These are phyloP conservation scores for Eimeria tenella DNA, from an alignment of 169 alveolate genomes.

Conservation along the genomic window DNA sequence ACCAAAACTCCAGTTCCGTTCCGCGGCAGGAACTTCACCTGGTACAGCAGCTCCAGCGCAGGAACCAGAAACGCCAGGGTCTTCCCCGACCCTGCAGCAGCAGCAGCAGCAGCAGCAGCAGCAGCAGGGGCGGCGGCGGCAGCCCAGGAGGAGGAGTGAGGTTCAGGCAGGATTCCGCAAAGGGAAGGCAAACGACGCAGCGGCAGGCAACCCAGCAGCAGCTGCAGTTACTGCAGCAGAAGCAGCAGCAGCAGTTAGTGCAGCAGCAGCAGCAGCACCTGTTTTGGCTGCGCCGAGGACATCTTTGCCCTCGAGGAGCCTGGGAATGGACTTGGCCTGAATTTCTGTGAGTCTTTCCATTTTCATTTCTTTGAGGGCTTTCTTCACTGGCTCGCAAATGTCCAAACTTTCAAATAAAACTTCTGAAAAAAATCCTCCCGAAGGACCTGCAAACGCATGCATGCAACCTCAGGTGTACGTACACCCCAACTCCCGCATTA, in stretches of 20 bases:
- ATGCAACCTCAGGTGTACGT: background rate
- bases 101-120: background rate
- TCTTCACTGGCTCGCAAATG: conserved; percentile 94
- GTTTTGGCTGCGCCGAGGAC: conserved; percentile 98
- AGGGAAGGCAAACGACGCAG: conserved; percentile 98
- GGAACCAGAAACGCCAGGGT: conserved; percentile 99
- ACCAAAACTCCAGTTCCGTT: conserved; percentile 92
- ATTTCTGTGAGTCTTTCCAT: conserved; percentile 96
- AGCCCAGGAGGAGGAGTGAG: background rate
- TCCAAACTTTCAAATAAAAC: conserved; percentile 91
- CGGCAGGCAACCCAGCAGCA: conserved; percentile 95
- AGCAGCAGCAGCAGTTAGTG: background rate
- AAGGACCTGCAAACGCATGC: background rate
- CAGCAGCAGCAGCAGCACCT: conserved; percentile 77
- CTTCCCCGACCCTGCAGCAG: conserved; percentile 96
- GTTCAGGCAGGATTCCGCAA: conserved; percentile 80
- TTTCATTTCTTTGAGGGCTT: conserved; percentile 93
- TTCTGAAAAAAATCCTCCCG: conserved; percentile 87
- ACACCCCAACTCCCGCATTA: no score
- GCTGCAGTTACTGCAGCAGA: background rate
- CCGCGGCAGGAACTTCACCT: conserved; percentile 96
- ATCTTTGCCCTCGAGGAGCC: conserved; percentile 97
- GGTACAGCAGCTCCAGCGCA: conserved; percentile 96
- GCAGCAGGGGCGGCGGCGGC: background rate
- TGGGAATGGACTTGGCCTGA: conserved; percentile 98